Base-by-base conservation (phyloP, 306 rosid genomes). In the Mucuna pruriens region DNA sequence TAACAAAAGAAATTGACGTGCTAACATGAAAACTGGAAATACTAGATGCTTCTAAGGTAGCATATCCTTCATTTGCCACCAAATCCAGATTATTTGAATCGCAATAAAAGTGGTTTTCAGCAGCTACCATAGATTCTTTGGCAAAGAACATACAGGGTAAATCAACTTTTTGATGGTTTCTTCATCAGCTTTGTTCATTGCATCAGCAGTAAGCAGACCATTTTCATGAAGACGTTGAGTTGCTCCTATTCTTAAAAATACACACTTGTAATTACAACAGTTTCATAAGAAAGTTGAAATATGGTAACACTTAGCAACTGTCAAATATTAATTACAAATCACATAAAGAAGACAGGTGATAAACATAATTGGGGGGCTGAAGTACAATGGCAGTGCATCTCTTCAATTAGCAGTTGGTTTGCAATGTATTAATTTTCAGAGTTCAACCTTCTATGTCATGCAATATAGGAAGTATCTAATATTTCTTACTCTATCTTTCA, bases 171-270 rank as follows among this genome's bases (percentile, higher is more conserved):
- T 92, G 74, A 92, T 84, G 71, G 85, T 89, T 86, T 86, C 92
- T 89, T 95, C 97, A 75, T 92, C 97, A 25, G 88, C 92, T 80
- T 83, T 90, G 88, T 87, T 89, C 74, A 95, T 86, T 70, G 92
- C 88, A 68, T 90, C 92, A 46, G 97, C 97, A 9, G 91, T 70
- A 44, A 95, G 97, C 78, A 95, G 87, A 74, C 62, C 87, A 77
- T 89, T 89, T 82, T 91, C 85, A 70, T 75, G 91, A 71, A 92
- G 97, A 69, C 97, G 92, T 71, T 86, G 90, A 76, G 91, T 84
- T 61, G 97, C 98, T 86, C 98, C 98, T 92, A 87, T 87, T 85
- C 63, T 82, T 84, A 71, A 52, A 79, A 76, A 71, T 19, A 79
- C 64, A 77, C 51, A 74, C 62, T 75, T 45, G 76, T 87, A 22